Evolutionary conservation across 176 grass and related monocot species (phyloP).

Genomic region (sorghum (Sorghum bicolor)): DNA sequence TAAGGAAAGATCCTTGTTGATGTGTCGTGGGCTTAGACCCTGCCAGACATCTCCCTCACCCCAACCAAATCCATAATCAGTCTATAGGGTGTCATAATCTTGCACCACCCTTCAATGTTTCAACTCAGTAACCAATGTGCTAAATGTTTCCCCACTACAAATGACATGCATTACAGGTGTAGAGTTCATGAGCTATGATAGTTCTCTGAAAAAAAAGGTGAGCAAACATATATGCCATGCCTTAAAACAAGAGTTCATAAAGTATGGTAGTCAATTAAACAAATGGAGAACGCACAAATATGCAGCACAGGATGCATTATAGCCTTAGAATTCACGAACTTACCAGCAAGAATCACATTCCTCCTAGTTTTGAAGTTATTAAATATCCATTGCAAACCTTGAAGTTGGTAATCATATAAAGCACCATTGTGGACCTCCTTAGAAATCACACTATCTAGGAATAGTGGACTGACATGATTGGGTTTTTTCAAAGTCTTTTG

Average conservation of each 20-base stretch:
- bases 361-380: constrained; percentile 51
- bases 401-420: constrained; percentile 66
- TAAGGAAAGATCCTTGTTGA: background rate
- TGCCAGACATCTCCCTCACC: background rate
- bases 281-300: background rate
- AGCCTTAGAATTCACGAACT: constrained; percentile 7
- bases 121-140: background rate
- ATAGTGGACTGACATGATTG: background rate
- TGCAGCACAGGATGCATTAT: background rate
- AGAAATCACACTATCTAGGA: constrained; percentile 1
- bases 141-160: background rate
- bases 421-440: constrained; percentile 27
- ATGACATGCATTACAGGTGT: background rate
- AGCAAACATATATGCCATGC: background rate
- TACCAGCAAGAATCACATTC: constrained; percentile 75
- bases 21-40: background rate
- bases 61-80: background rate
- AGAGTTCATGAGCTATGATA: background rate
- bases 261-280: background rate
- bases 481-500: constrained; percentile 25
- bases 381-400: constrained; percentile 72
- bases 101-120: background rate
- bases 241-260: background rate
- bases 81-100: background rate
- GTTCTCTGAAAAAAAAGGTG: background rate